Percentiles rank a stretch among this genome's conserved stretches.
Evolutionary conservation across 164 flowering plant species (phyloP).

Genomic region (Berberis vulgaris): DNA sequence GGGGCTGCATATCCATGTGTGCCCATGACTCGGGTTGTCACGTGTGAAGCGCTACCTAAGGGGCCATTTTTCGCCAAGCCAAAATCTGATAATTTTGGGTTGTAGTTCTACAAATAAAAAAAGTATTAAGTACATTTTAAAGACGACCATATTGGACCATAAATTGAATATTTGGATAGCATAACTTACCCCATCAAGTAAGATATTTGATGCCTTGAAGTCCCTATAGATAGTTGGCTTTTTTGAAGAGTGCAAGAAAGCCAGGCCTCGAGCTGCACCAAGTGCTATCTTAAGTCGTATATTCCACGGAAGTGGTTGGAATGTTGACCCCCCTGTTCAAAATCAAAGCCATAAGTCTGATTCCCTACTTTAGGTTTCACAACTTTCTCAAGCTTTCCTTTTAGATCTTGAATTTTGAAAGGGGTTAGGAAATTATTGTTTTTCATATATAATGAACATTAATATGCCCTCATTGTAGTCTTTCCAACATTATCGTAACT

Average conservation of each 20-base stretch:
- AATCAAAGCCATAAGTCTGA: not conserved
- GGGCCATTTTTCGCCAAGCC: conserved; percentile 60
- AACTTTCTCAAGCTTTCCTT: not conserved
- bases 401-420: not conserved
- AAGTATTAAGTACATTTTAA: not conserved
- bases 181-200: conserved; percentile 64
- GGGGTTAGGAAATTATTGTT: too few relatives aligned
- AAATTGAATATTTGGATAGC: not conserved
- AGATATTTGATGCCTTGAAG: conserved; percentile 79
- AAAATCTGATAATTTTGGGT: conserved; percentile 58
- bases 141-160: not conserved
- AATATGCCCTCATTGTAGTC: too few relatives aligned
- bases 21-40: conserved; percentile 43
- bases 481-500: too few relatives aligned
- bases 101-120: conserved; percentile 22
- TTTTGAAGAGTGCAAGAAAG: conserved; percentile 64
- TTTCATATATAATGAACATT: too few relatives aligned
- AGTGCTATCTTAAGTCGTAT: conserved; percentile 53
- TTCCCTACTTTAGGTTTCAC: too few relatives aligned
- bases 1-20: conserved; percentile 64
- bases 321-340: conserved; percentile 48
- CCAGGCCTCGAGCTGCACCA: conserved; percentile 78
- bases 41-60: conserved; percentile 33
- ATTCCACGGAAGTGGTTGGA: conserved; percentile 69
- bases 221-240: conserved; percentile 69